Evolutionary conservation across 2,329 filamentous ascomycete genomes (phyloP), one percentile per base, ranked within the genome.

Genomic region (Sporothrix inflata): DNA sequence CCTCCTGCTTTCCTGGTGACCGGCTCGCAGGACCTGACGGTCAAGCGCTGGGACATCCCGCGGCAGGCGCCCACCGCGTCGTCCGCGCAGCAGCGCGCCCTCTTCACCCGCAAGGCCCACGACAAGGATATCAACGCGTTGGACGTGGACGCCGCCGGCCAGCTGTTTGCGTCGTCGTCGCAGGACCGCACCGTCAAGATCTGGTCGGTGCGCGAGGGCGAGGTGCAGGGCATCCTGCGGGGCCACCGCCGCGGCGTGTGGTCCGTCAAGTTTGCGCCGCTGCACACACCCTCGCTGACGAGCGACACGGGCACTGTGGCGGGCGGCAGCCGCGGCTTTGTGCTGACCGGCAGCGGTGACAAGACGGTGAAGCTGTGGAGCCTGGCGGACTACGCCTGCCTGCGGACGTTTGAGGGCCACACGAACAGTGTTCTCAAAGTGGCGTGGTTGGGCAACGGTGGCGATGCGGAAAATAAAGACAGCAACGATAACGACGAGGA

Each of bases 61-160:
- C 87, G 88, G 51, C 80, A 87, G 69, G 79, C 83, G 45, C 83
- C 85, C 69, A 80, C 83, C 1, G 24, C 72, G 76, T 78, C 57
- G 78, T 51, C 77, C 21, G 81, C 83, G 4, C 87, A 72, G 85
- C 87, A 11, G 83, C 89, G 11, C 85, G 90, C 76, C 93, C 93
- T 90, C 4, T 99, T 93, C 80, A 98, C 96, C 0, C 89, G 96
- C 72, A 97, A 98, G 81, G 96, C 96, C 0, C 96, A 99, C 81
- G 96, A 99, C 79, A 99, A 99, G 80, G 96, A 99, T 76, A 99
- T 99, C 82, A 99, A 99, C 77, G 94, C 96, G 2, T 88, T 99
- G 68, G 94, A 97, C 75, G 86, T 96, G 12, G 93, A 94, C 75
- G 87, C 90, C 27, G 86, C 88, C 1, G 89, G 89, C 4, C 88